Evolutionary conservation across 108 stramenopile genomes (phyloP).

Genomic region (Licmophora abbreviata): DNA sequence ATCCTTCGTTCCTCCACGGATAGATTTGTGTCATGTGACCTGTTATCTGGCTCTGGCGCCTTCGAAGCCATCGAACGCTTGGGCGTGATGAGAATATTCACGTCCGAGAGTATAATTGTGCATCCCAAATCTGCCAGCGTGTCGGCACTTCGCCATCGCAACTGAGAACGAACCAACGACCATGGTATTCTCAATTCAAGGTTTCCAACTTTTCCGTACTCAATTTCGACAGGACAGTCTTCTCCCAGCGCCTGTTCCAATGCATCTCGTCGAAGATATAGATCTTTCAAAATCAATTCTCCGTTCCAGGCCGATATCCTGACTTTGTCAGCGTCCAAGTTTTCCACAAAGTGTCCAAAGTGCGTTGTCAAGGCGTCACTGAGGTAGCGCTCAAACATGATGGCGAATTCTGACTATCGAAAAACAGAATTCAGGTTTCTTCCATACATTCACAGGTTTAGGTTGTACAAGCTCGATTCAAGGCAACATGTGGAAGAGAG

Average conservation of each 20-base stretch:
- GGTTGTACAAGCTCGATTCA: too few relatives aligned
- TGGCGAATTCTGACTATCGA: too few relatives aligned
- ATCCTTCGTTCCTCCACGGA: slow-evolving; percentile 7
- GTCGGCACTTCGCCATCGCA: slow-evolving; percentile 10
- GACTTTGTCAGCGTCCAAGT: slow-evolving; percentile 48
- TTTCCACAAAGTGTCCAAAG: slow-evolving; percentile 57
- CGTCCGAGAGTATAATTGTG: slow-evolving; percentile 56
- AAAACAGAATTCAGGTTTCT: too few relatives aligned
- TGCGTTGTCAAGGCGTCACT: slow-evolving; percentile 44
- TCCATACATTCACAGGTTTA: too few relatives aligned
- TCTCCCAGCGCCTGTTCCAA: slow-evolving; percentile 23
- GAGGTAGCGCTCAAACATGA: slow-evolving; percentile 61
- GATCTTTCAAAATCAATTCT: slow-evolving; percentile 43
- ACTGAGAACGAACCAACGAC: slow-evolving; percentile 30
- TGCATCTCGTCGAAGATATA: slow-evolving; percentile 38
- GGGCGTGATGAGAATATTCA: slow-evolving; percentile 57
- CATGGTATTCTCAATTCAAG: slow-evolving; percentile 60
- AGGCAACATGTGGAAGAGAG: too few relatives aligned
- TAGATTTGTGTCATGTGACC: not conserved
- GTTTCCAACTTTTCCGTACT: slow-evolving; percentile 47
- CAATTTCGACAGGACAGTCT: slow-evolving; percentile 44
- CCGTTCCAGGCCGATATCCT: slow-evolving; percentile 64
- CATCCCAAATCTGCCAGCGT: slow-evolving; percentile 9
- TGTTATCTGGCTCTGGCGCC: slow-evolving; percentile 5
- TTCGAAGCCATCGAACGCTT: slow-evolving; percentile 1